phyloP scores from a whole-genome alignment of 1,284 basidiomycete species.

The Ceratobasidium sp. region DNA sequence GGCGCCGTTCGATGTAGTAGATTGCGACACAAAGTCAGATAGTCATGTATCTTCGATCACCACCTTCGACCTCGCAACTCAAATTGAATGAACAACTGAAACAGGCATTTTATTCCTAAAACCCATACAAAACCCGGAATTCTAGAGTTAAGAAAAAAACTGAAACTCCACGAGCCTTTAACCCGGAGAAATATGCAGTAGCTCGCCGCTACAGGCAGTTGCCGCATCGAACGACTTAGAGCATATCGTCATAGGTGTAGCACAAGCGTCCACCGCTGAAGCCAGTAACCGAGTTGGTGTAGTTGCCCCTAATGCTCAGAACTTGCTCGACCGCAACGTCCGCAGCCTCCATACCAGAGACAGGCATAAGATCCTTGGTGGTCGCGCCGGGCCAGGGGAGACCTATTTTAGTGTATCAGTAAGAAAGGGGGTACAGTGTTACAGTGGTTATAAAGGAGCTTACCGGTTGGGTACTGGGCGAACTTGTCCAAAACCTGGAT shows the following conservation, averaged over 20 bases:
- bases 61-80: not conserved
- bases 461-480: constrained; percentile 40
- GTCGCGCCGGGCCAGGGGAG: constrained; percentile 19
- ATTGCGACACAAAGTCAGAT: too few relatives aligned
- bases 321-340: constrained; percentile 28
- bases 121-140: constrained; percentile 2
- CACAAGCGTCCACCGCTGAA: constrained; percentile 32
- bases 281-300: constrained; percentile 32
- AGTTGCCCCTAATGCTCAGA: constrained; percentile 25
- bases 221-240: not conserved
- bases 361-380: constrained; percentile 19
- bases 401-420: not conserved
- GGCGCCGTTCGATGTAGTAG: too few relatives aligned
- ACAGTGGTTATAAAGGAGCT: not conserved
- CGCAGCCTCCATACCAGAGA: constrained; percentile 32
- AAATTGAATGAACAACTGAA: not conserved
- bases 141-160: not conserved
- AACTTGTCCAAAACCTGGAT: constrained; percentile 31
- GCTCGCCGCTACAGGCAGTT: not conserved
- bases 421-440: not conserved
- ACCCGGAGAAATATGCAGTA: not conserved
- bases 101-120: not conserved
- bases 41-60: too few relatives aligned
- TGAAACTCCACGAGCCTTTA: constrained; percentile 2
- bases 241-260: constrained; percentile 37